Evolutionary conservation across 2,329 filamentous ascomycete species (phyloP), one percentile per base, ranked within the genome.

Genomic region (Teratosphaeriaceae sp.): DNA sequence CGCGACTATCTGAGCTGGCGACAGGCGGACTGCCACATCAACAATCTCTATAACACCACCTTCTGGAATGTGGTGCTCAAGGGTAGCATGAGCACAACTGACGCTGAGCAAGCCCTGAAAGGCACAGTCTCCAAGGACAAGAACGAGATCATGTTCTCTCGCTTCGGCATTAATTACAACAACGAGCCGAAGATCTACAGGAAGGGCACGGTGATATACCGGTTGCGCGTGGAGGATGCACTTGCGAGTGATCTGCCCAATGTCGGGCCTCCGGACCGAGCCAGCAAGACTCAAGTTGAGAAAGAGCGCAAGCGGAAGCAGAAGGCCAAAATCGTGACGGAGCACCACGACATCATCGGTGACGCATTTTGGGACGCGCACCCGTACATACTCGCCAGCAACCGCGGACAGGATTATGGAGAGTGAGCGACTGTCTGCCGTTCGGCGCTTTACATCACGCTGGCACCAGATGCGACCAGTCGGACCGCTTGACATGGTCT

Each of bases 11-110:
- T 98, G 74, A 89, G 85, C 61, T 98, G 92, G 92, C 78, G 92
- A 54, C 92, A 98, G 65, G 92, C 86, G 33, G 92, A 98, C 64
- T 97, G 92, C 52, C 92, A 98, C 62, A 94, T 98, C 56, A 98
- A 98, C 65, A 98, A 98, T 59, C 76, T 98, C 3, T 98, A 96
- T 66, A 98, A 98, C 63, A 98, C 92, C 0, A 87, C 88, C 0
- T 97, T 97, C 64, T 98, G 92, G 92, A 74, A 83, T 1, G 71
- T 98, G 56, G 84, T 97, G 18, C 79, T 87, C 50, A 71, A 79
- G 37, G 89, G 86, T 2, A 85, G 83, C 0, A 76, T 92, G 70
- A 81, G 78, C 41, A 77, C 80, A 22, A 83, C 81, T 39, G 84
- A 87, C 45, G 92, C 92, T 0, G 90, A 97, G 62, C 77, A 84